Evolutionary conservation across 2,329 filamentous ascomycete species (phyloP), one percentile per base, ranked within the genome.

Genomic region (Sclerotinia minor): DNA sequence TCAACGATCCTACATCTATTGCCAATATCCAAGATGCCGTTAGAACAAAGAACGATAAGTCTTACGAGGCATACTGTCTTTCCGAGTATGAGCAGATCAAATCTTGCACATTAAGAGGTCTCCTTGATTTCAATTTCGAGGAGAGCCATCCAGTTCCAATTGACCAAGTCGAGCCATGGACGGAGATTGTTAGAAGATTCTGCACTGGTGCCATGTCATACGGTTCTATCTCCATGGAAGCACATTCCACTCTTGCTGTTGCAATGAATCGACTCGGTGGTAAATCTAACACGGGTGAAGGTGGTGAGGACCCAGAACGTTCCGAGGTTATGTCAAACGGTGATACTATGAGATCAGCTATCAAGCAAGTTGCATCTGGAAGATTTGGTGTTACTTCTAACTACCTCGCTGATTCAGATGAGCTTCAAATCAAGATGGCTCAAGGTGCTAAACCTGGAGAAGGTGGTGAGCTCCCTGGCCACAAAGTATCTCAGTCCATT

Each of bases 381-480:
- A 91, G 94, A 76, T 98, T 98, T 76, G 94, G 94, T 83, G 94
- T 97, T 71, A 98, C 94, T 1, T 95, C 92, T 69, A 92, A 92
- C 78, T 98, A 97, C 78, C 87, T 98, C 21, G 92, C 94, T 61
- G 94, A 98, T 79, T 92, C 94, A 24, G 94, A 98, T 76, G 94
- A 98, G 81, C 84, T 98, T 57, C 94, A 98, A 80, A 98, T 98
- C 82, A 98, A 98, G 87, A 98, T 98, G 94, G 94, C 94, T 13
- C 94, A 98, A 81, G 94, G 94, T 78, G 94, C 94, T 71, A 98
- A 98, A 86, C 94, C 94, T 67, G 94, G 94, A 80, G 94, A 98
- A 80, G 94, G 94, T 83, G 94, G 94, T 85, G 94, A 98, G 80
- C 87, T 98, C 77, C 94, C 94, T 61, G 94, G 94, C 52, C 93